Conservation (phyloP, 1,139 yeast species). For the Blastobotrys aristatus region DNA sequence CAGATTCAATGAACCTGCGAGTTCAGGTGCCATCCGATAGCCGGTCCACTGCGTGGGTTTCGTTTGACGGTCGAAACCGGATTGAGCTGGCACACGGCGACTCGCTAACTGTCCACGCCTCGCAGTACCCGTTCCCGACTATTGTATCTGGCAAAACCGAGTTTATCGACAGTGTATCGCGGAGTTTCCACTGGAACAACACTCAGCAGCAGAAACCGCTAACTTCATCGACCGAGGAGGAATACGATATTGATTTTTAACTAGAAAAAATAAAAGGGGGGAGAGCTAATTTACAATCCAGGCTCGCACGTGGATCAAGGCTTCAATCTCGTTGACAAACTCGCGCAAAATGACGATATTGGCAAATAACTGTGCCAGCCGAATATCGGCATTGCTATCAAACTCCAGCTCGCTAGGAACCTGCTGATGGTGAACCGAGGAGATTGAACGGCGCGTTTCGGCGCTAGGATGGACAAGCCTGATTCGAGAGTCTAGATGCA, state of each 20-base stretch:
- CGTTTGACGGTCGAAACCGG: slow-evolving; percentile 80
- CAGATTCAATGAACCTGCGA: slow-evolving; percentile 76
- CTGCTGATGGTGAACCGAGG: neutral
- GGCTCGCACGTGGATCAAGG: slow-evolving; percentile 26
- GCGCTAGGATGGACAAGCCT: slow-evolving; percentile 7
- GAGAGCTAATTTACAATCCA: slow-evolving; percentile 14
- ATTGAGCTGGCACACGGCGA: slow-evolving; percentile 68
- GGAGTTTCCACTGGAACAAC: slow-evolving; percentile 82
- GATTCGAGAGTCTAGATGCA: neutral
- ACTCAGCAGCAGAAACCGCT: slow-evolving; percentile 80
- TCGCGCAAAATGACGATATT: slow-evolving; percentile 25
- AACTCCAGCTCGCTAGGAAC: neutral
- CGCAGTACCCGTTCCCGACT: slow-evolving; percentile 83
- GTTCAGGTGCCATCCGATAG: slow-evolving; percentile 73
- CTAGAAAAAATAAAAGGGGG: neutral
- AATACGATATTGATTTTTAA: slow-evolving; percentile 15
- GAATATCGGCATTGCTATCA: slow-evolving; percentile 5
- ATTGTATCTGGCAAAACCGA: slow-evolving; percentile 70
- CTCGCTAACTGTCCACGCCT: slow-evolving; percentile 70
- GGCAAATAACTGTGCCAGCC: slow-evolving; percentile 21
- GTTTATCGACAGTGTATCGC: slow-evolving; percentile 75
- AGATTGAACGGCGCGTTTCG: slow-evolving; percentile 4
- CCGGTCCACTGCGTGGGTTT: slow-evolving; percentile 79
- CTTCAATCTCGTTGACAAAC: slow-evolving; percentile 27
- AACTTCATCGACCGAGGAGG: slow-evolving; percentile 3